Base-by-base conservation (phyloP, 2,329 filamentous ascomycete species). In the Alternaria viburni region DNA sequence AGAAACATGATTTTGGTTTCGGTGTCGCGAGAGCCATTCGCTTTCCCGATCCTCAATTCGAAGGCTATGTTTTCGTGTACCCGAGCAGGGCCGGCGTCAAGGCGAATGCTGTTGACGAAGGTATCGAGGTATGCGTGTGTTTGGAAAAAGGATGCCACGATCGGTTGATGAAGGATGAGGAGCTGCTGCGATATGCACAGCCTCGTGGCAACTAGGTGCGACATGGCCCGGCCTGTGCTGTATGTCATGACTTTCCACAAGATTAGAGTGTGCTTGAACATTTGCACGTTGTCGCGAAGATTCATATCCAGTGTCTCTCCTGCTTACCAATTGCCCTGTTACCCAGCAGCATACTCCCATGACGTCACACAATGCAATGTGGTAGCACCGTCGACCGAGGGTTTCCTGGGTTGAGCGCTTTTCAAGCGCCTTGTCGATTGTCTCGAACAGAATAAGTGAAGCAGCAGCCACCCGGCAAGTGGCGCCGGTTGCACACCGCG, bases 1-100 rank as follows among this genome's bases (percentile, higher is more conserved):
- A 62, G 50, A 58, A 57, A 41, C 73, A 75, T 56, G 73, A 78
- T 56, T 78, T 77, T 55, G 75, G 75, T 3, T 78, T 78, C 51
- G 75, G 75, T 5, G 13, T 60, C 45, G 74, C 70, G 7, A 54
- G 43, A 45, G 65, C 65, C 23, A 9, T 55, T 36, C 54, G 71
- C 3, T 68, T 66, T 54, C 70, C 71, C 1, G 52, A 59, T 28
- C 68, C 70, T 17, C 57, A 55, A 19, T 61, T 67, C 17, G 70
- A 72, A 25, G 67, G 68, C 3, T 70, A 57, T 51, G 54, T 73
- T 9, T 69, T 70, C 23, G 58, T 70, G 7, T 65, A 66, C 26
- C 71, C 71, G 30, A 59, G 49, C 15, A 51, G 71, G 15, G 59
- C 60, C 17, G 50, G 17, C 21, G 59, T 62, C 28, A 67, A 64